Evolutionary conservation across 768 basidiomycete species (phyloP), one percentile per base, ranked within the genome.

Genomic region (Tricholoma bakamatsutake): DNA sequence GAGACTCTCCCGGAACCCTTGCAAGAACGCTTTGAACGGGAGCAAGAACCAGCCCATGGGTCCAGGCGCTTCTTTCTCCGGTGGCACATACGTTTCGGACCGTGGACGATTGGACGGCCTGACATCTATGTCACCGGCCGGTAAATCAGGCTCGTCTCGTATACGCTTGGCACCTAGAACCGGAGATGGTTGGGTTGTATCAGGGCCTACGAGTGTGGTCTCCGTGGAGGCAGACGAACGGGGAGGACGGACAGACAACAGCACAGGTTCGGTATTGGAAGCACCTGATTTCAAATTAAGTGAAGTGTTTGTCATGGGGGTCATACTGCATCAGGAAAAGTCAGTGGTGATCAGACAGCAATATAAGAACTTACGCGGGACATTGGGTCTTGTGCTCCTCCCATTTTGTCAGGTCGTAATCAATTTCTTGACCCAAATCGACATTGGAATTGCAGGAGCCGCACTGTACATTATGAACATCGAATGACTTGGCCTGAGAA

Each of bases 1-100:
- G 12, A 85, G 67, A 62, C 82, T 81, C 68, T 87, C 84, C 60
- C 79, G 80, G 71, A 88, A 87, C 17, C 85, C 86, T 59, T 80
- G 78, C 53, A 83, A 73, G 65, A 88, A 87, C 5, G 81, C 80
- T 63, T 79, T 77, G 68, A 87, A 73, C 5, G 86, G 85, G 39
- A 80, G 71, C 67, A 81, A 69, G 62, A 87, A 74, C 85, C 82
- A 86, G 33, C 80, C 80, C 52, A 83, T 63, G 33, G 76, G 59
- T 43, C 72, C 71, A n/a, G 80, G 77, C 5, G 73, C 65, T 28
- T 82, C 79, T 57, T 65, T 71, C 56, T 70, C 65, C 3, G 80
- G 74, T 0, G 75, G 71, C 42, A 67, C 64, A 66, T 80, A 80
- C 0, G 64, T 67, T 51, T 76, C 78, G 31, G 67, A 80, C 34